These are phyloP conservation scores for Epichloe baconii DNA, from an alignment of 2,329 filamentous ascomycete species.

Conservation along the genomic window DNA sequence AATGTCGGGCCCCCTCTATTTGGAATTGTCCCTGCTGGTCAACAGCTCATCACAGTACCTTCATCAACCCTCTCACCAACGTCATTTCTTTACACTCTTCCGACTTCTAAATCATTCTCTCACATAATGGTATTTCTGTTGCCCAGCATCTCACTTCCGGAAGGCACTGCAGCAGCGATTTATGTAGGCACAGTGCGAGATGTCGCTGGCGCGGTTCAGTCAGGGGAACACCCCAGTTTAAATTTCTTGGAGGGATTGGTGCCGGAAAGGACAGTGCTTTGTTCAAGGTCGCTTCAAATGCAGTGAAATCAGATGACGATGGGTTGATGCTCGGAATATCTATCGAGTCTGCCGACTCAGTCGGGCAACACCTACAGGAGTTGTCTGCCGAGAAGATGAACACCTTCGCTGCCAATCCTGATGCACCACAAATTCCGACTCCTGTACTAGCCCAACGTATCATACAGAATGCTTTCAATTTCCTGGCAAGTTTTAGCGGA, in stretches of 20 bases:
- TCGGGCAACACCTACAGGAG: slow-evolving; percentile 54
- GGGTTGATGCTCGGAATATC: slow-evolving; percentile 70
- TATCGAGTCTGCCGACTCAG: slow-evolving; percentile 61
- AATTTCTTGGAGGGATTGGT: slow-evolving; percentile 78
- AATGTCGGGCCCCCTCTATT: slow-evolving; percentile 37
- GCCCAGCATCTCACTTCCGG: slow-evolving; percentile 61
- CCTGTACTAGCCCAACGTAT: slow-evolving; percentile 80
- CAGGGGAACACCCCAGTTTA: slow-evolving; percentile 48
- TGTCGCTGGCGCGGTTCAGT: slow-evolving; percentile 24
- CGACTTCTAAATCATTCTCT: slow-evolving; percentile 44
- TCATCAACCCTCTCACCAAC: slow-evolving; percentile 38
- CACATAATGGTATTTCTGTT: slow-evolving; percentile 86
- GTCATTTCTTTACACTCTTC: slow-evolving; percentile 43
- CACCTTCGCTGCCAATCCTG: background rate
- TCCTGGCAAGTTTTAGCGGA: slow-evolving; percentile 74
- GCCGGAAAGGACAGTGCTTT: slow-evolving; percentile 85
- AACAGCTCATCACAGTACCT: slow-evolving; percentile 41
- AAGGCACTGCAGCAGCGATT: slow-evolving; percentile 71
- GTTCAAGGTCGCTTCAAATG: slow-evolving; percentile 53
- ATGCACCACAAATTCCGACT: slow-evolving; percentile 41
- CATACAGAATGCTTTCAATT: slow-evolving; percentile 96
- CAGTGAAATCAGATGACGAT: slow-evolving; percentile 14
- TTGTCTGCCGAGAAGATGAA: slow-evolving; percentile 27
- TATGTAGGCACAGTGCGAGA: slow-evolving; percentile 54
- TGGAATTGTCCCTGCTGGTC: slow-evolving; percentile 47